Base-by-base conservation (phyloP, 1,284 basidiomycete genomes). In the Cryptococcus sp. region DNA sequence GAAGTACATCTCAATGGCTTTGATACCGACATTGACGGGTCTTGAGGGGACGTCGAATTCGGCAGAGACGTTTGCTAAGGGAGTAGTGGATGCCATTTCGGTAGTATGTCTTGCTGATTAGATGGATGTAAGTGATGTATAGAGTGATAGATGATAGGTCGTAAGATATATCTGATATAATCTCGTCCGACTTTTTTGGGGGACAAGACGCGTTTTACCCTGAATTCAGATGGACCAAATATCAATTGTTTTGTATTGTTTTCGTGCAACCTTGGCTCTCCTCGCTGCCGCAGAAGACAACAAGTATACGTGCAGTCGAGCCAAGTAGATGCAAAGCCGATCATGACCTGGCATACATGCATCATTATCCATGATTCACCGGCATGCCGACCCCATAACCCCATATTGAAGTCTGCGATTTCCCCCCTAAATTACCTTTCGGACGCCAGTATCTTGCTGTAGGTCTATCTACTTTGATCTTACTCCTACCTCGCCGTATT, bases 1-100 rank as follows among this genome's bases (percentile, higher is more conserved):
- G 78, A 96, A 92, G 81, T 94, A 94, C 78, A 91, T 85, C 72
- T 96, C 91, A 75, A 94, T 83, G 54, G 81, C 91, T 61, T 92
- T 85, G 76, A 94, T 85, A 75, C 91, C 91, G 64, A 94, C 89
- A 77, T 94, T 88, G 78, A 85, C 83, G 59, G 91, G 90, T 66
- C 90, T 87, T 46, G 78, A 59, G 51, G 70, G 67, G 63, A 73
- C 67, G 58, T 72, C 67, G 55, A 70, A 73, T 52, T 62, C 60
- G 42, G 59, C 43, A 41, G 64, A 57, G 57, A 63, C 63, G 40
- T 32, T 54, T 49, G 19, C 16, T 42, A 32, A 28, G 10, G 46
- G 32, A 32, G 44, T 44, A 16, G 41, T 18, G 48, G 46, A 37
- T 21, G 36, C n/a, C 28, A 49, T 37, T 9, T 24, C 45, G 52